A percentile compares a stretch with the other conserved stretches of the same genome.
Conservation (phyloP, 1,284 basidiomycete genomes). For the Puccinia polysora region DNA sequence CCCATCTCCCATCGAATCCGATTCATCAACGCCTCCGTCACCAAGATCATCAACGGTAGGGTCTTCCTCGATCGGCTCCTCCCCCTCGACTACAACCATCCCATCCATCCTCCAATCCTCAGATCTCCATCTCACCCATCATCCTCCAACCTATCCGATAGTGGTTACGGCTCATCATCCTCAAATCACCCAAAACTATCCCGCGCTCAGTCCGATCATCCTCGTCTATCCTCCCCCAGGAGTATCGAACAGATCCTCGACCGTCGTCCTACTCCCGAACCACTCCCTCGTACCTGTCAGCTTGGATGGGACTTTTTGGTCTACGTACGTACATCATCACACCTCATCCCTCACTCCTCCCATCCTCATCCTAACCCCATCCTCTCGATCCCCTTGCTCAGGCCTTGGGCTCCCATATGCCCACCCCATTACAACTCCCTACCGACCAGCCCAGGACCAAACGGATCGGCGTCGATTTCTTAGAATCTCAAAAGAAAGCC, state of each 20-base stretch:
- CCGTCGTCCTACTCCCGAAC: background rate
- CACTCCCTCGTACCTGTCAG: background rate
- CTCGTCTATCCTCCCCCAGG: background rate
- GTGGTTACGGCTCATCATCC: slow-evolving; percentile 20
- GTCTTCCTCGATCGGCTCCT: slow-evolving; percentile 24
- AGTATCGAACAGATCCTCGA: slow-evolving; percentile 19
- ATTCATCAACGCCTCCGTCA: slow-evolving; percentile 33
- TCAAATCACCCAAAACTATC: background rate
- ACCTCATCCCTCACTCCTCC: background rate
- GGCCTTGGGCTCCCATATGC: slow-evolving; percentile 36
- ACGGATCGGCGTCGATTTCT: slow-evolving; percentile 11
- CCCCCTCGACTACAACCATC: background rate
- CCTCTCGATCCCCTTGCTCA: background rate
- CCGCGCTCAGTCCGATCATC: background rate
- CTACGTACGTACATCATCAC: slow-evolving; percentile 6
- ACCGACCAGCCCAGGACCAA: slow-evolving; percentile 4
- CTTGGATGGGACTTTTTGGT: slow-evolving; percentile 38
- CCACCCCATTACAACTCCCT: slow-evolving; percentile 12
- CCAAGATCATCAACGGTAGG: slow-evolving; percentile 12
- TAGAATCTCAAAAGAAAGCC: background rate
- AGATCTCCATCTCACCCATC: background rate
- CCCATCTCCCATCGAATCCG: background rate
- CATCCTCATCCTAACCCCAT: background rate
- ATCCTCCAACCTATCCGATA: background rate
- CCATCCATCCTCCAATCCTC: background rate